A percentile compares a stretch with the other conserved stretches of the same genome.
These are phyloP conservation scores for Fusarium guadeloupense DNA, from an alignment of 2,329 filamentous ascomycete species.

Conservation along the genomic window DNA sequence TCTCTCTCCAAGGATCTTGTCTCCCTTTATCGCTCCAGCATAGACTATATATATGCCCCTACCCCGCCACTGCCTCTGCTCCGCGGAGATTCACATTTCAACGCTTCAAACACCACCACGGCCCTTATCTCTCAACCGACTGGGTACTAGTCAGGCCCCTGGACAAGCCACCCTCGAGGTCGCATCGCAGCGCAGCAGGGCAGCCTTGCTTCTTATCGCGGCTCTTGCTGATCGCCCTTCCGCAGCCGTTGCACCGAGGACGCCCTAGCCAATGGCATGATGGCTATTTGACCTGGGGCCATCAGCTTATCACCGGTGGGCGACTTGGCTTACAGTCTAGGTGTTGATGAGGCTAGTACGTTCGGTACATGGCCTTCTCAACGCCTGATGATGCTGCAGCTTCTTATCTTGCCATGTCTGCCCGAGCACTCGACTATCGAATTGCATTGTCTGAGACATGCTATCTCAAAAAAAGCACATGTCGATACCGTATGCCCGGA, in stretches of 20 bases:
- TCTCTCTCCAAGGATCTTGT: conserved; percentile 18
- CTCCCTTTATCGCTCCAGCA: conserved; percentile 18
- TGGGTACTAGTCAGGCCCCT: conserved; percentile 19
- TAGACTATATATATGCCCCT: conserved; percentile 35
- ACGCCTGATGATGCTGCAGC: conserved; percentile 16
- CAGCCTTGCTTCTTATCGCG: conserved; percentile 32
- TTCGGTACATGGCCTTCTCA: conserved; percentile 28
- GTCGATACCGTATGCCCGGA: conserved; percentile 6
- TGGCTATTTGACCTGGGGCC: conserved; percentile 32
- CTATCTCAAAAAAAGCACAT: conserved; percentile 15
- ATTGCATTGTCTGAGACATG: conserved; percentile 23
- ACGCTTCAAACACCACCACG: conserved; percentile 26
- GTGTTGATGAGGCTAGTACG: conserved; percentile 25
- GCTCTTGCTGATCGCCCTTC: conserved; percentile 29
- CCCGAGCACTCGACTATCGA: conserved; percentile 2
- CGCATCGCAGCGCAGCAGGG: conserved; percentile 18
- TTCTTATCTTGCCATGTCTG: conserved; percentile 40
- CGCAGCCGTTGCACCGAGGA: conserved; percentile 18
- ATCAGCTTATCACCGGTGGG: conserved; percentile 36
- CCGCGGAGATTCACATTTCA: conserved; percentile 43
- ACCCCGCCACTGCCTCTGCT: conserved; percentile 28
- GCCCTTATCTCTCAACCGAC: conserved; percentile 38
- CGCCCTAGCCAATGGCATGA: conserved; percentile 33
- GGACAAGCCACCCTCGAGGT: conserved; percentile 14
- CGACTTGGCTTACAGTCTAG: conserved; percentile 39